Base-by-base conservation (phyloP, 768 basidiomycete genomes). In the Cystoderma amianthinum region DNA sequence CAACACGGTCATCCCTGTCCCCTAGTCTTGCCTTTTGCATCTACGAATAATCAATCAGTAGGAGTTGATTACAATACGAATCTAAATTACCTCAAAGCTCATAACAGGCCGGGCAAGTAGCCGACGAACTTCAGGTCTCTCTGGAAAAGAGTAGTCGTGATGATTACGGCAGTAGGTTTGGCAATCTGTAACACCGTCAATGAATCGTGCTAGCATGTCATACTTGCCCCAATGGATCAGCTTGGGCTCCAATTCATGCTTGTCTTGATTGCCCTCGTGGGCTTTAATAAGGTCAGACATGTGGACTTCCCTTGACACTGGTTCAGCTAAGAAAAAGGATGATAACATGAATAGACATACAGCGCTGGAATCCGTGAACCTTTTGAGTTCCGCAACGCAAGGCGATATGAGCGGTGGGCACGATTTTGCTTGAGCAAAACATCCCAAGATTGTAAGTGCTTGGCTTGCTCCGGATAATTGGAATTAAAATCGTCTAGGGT, bases 141-240 rank as follows among this genome's bases (percentile, higher is more conserved):
- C 75, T n/a, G 62, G 62, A 54, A 85, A 82, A 33, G 69, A 66
- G 50, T 86, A 85, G 35, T 81, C 78, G 35, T 54, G 58, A 3
- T 74, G 65, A 41, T 68, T 71, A 37, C 74, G 74, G 55, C 85
- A 90, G 44, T 85, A 79, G 7, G 75, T 62, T 62, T 95, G 92
- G 51, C 85, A 91, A 46, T 85, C 76, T 0, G 74, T 72, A 4
- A 92, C 85, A 51, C 75, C 80, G 38, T 77, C 74, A 42, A 95
- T 80, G 52, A 93, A 91, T 45, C 82, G 75, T 21, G 85, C 93
- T 68, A 97, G 85, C 76, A 91, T 84, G 49, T 84, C 85, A 62
- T 87, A 96, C 62, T 98, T 98, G 19, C 84, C 88, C 95, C 95
- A 98, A 53, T 97, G 92, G 41, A 97, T 86, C 55, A 80, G 80